Evolutionary conservation across 176 grass and related monocot genomes (phyloP), one percentile per base, ranked within the genome.

Genomic region (Oryza nivara): DNA sequence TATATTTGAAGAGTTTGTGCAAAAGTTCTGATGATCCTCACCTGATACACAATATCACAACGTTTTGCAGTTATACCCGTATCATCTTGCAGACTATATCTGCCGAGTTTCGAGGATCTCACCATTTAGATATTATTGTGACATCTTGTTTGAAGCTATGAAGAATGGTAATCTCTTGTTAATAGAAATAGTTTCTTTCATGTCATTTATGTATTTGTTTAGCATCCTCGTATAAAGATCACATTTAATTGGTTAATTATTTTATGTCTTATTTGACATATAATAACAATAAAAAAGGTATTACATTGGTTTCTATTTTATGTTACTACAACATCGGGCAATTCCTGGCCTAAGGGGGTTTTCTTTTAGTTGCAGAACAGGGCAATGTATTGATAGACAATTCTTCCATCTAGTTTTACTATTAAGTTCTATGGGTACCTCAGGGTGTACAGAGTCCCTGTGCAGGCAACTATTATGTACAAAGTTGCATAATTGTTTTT

Each of bases 111-210:
- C 84, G 89, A 89, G 96, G 58, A 80, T 98, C 46, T 95, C 96
- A 70, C 86, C 96, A 41, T 98, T 98, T 82, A 89, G 88, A 98
- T 98, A 96, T 86, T 98, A 98, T 61, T 96, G 96, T 58, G 96
- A 98, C 74, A 95, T 98, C 84, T 84, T 98, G 74, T 98, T 98
- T 70, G 92, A 98, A 90, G 72, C 88, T 76, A 95, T 98, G 93
- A 98, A 92, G 85, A 98, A 94, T 52, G 96, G 96, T 96, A 98
- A 86, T 73, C 20, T 30, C 72, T 75, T 66, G 63, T 83, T 87
- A 65, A 77, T 23, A 48, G 32, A 63, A 71, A 36, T 7, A 56
- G 32, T 70, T 51, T 81, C 49, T 67, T 81, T 41, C 25, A 47
- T 76, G 70, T 19, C 12, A 32, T 78, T 89, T 28, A 35, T 88